Evolutionary conservation across 371 early-diverging fungal genomes (phyloP), one percentile per base, ranked within the genome.

Genomic region (Mucor velutinosus): DNA sequence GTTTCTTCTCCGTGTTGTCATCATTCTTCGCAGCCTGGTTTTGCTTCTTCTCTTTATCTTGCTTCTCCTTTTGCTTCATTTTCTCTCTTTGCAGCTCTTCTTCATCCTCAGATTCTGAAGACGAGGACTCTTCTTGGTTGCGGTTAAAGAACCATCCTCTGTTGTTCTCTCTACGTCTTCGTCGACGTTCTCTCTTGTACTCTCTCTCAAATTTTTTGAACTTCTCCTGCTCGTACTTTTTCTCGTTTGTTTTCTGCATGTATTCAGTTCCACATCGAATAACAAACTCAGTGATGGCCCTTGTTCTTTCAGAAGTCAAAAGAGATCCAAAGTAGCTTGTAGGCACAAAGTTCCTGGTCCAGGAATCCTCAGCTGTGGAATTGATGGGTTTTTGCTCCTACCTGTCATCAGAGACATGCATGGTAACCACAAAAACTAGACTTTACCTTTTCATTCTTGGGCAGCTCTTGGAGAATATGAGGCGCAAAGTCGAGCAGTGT

Each of bases 401-500:
- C 19, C 25, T 27, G 17, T 30, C 39, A 45, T 25, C 56, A 32
- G 19, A 39, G 7, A 19, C 10, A 1, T 51, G 25, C 12, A 23
- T 32, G 7, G 64, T 3, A 12, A 35, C 14, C 17, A 21, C 8
- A 14, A 15, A 1, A 30, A 29, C 11, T 19, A 53, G n/a, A 37
- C 7, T 7, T 47, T 70, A 77, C 80, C 64, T 76, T 74, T 60
- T 61, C 55, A 23, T 74, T 49, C 43, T 82, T 82, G 14, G 78
- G 82, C 21, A 87, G 69, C 60, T 87, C 77, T 15, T 76, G 76
- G 10, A 87, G 72, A 66, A 87, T 87, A 60, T 84, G 85, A 12
- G 87, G 87, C 0, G 85, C 76, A 64, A 86, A 87, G 59, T 82
- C 76, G 14, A 87, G 71, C 25, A 87, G 66, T 5, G 86, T 86